Evolutionary conservation across 2,329 filamentous ascomycete species (phyloP).

Genomic region (Penicillium thymicola): DNA sequence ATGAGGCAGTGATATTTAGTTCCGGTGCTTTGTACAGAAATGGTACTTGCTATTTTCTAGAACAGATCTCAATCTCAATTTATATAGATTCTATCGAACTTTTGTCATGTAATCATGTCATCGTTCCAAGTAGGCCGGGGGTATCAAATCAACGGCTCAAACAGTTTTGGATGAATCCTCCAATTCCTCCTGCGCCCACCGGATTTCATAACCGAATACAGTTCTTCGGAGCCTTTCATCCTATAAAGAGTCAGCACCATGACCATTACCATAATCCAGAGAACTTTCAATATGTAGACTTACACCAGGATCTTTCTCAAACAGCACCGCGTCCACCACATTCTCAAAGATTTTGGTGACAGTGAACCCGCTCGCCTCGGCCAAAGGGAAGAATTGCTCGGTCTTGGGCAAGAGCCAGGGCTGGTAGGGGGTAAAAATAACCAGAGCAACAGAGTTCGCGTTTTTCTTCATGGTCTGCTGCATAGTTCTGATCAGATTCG

Average conservation of each 20-base stretch:
- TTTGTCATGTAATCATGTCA: constrained; percentile 12
- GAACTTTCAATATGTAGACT: constrained; percentile 27
- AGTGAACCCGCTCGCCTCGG: constrained; percentile 64
- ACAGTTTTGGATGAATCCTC: constrained; percentile 4
- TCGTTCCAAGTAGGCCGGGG: constrained; percentile 1
- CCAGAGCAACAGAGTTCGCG: constrained; percentile 63
- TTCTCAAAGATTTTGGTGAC: constrained; percentile 80
- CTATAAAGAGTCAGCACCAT: constrained; percentile 33
- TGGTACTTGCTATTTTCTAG: not conserved
- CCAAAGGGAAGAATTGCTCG: constrained; percentile 79
- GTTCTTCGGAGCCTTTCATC: constrained; percentile 78
- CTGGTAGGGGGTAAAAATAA: constrained; percentile 92
- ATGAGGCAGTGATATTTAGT: not conserved
- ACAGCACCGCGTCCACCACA: constrained; percentile 80
- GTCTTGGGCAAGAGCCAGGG: constrained; percentile 87
- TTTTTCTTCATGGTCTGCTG: constrained; percentile 60
- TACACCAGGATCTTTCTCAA: constrained; percentile 79
- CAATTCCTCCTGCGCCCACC: constrained; percentile 53
- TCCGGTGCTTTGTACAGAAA: not conserved
- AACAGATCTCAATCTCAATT: not conserved
- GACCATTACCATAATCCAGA: not conserved
- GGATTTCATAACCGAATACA: constrained; percentile 73
- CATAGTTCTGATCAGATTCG: constrained; percentile 70
- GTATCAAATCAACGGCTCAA: constrained; percentile 13
- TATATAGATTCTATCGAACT: constrained; percentile 5